Evolutionary conservation across 139 green algal species (phyloP).

Genomic region (Zygnema circumcarinatum): DNA sequence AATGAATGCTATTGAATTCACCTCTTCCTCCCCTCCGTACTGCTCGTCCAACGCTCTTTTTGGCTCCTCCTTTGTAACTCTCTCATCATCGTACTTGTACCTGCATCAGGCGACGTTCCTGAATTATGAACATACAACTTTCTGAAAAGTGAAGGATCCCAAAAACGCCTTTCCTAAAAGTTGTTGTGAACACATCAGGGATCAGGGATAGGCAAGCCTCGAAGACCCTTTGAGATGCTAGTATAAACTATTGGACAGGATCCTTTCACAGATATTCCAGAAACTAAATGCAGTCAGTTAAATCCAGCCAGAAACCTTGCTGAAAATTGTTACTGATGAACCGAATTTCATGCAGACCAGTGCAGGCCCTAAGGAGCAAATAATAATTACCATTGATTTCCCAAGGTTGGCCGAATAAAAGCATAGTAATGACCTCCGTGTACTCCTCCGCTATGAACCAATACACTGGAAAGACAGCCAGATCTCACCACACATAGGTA

Average conservation of each 20-base stretch:
- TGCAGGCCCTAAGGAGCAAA: no score
- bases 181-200: not conserved
- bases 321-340: no score
- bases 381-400: slow-evolving; percentile 52
- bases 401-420: slow-evolving; percentile 69
- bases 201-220: not conserved
- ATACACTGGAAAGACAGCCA: slow-evolving; percentile 82
- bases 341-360: no score
- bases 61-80: slow-evolving; percentile 78
- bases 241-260: not conserved
- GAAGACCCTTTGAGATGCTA: not conserved
- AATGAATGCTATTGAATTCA: no score
- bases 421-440: slow-evolving; percentile 98
- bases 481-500: not conserved
- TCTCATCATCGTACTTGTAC: slow-evolving; percentile 96
- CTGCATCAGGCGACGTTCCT: no score
- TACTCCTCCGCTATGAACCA: slow-evolving; percentile 94
- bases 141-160: not conserved
- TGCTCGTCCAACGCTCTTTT: slow-evolving; percentile 86
- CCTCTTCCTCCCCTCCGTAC: slow-evolving; percentile 84
- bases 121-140: not conserved
- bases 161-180: not conserved
- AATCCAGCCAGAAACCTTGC: no score
- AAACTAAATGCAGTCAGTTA: no score
- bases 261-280: no score